Percentiles rank a stretch among this genome's conserved stretches.
Conservation (phyloP, 2,329 filamentous ascomycete genomes). For the Cordyceps javanica region DNA sequence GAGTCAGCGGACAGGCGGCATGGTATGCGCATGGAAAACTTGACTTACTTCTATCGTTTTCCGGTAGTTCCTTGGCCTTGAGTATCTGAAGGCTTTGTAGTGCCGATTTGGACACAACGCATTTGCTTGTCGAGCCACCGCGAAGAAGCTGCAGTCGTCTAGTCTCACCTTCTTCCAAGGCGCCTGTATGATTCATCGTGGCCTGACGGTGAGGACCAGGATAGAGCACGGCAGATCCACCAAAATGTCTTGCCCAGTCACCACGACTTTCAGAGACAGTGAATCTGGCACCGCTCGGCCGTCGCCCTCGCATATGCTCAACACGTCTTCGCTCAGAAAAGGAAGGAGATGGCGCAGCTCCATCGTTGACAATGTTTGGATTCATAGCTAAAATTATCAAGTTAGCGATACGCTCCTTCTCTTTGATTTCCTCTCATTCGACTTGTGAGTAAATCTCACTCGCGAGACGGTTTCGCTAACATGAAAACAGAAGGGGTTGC, state of each 20-base stretch:
- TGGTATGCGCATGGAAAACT: slow-evolving; percentile 13
- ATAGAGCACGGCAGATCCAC: background rate
- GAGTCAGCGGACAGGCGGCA: background rate
- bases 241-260: slow-evolving; percentile 4
- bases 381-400: background rate
- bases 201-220: slow-evolving; percentile 5
- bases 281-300: slow-evolving; percentile 20
- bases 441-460: background rate
- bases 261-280: slow-evolving; percentile 19
- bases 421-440: background rate
- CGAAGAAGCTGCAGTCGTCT: slow-evolving; percentile 41
- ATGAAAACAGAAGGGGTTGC: no score
- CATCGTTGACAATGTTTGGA: background rate
- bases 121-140: slow-evolving; percentile 36
- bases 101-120: slow-evolving; percentile 42
- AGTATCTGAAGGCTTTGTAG: slow-evolving; percentile 42
- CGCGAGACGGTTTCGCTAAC: no score
- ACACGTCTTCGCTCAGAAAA: slow-evolving; percentile 22
- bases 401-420: background rate
- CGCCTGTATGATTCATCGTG: slow-evolving; percentile 12
- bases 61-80: slow-evolving; percentile 36
- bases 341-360: slow-evolving; percentile 11
- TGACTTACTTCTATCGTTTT: slow-evolving; percentile 42
- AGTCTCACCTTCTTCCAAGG: slow-evolving; percentile 28
- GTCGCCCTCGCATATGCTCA: slow-evolving; percentile 22